Evolutionary conservation across 176 grass and related monocot genomes (phyloP).

Genomic region (Paspalum vaginatum): DNA sequence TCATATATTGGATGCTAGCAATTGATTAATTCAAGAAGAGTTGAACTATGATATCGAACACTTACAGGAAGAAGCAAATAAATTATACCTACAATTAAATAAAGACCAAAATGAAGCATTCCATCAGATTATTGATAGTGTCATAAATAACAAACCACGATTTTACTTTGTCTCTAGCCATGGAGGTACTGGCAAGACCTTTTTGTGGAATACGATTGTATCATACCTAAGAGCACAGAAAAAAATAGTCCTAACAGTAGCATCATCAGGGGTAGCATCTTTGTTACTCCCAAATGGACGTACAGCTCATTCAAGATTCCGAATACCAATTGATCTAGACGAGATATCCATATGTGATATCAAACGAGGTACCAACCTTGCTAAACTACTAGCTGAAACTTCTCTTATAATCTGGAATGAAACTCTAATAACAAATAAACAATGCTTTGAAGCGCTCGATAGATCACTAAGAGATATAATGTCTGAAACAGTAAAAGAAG

Average conservation of each 20-base stretch:
- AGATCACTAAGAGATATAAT: constrained; percentile 9
- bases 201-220: background rate
- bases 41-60: background rate
- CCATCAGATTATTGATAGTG: background rate
- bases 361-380: background rate
- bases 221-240: background rate
- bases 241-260: background rate
- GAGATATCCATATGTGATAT: constrained; percentile 5
- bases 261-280: background rate
- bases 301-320: constrained; percentile 12
- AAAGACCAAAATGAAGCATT: background rate
- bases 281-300: background rate
- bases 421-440: constrained; percentile 8
- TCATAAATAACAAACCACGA: background rate
- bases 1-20: background rate
- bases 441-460: constrained; percentile 24
- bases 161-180: constrained; percentile 14
- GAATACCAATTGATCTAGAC: constrained; percentile 12
- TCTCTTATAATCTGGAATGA: constrained; percentile 27
- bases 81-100: background rate
- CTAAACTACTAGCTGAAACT: background rate
- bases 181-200: constrained; percentile 21
- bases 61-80: background rate
- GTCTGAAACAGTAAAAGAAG: no score
- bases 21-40: background rate